Conservation (phyloP, 1,139 yeast genomes). For the Suhomyces bribrorum region DNA sequence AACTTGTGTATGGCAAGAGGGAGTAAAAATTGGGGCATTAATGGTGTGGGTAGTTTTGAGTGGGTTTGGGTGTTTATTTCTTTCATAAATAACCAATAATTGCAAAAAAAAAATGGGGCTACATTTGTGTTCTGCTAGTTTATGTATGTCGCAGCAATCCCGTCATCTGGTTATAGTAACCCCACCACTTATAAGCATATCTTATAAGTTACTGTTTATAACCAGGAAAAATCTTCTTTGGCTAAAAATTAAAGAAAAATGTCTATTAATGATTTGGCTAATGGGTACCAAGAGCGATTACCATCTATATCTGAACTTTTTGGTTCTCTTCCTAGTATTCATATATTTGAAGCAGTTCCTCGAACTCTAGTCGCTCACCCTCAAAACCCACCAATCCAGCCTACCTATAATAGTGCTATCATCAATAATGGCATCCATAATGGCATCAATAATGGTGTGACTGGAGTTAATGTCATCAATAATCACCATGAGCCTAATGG, state of each 20-base stretch:
- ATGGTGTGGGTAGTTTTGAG: too few relatives aligned
- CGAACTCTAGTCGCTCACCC: background rate
- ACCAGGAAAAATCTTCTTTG: background rate
- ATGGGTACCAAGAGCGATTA: background rate
- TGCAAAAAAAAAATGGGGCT: too few relatives aligned
- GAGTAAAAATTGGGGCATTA: too few relatives aligned
- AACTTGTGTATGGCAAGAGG: too few relatives aligned
- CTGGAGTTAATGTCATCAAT: too few relatives aligned
- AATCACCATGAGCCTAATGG: too few relatives aligned
- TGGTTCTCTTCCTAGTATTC: background rate
- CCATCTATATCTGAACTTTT: constrained; percentile 2
- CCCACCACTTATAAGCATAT: background rate
- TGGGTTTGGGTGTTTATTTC: too few relatives aligned
- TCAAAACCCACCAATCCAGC: background rate
- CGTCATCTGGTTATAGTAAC: background rate
- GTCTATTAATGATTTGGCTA: background rate
- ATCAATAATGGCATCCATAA: too few relatives aligned
- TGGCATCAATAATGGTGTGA: background rate
- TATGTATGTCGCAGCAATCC: constrained; percentile 4
- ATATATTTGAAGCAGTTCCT: background rate
- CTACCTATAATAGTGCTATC: too few relatives aligned
- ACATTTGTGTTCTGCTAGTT: constrained; percentile 1
- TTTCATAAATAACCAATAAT: too few relatives aligned
- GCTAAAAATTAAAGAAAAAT: background rate
- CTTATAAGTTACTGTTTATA: background rate